Conservation (phyloP, 352 stramenopile species). For the Pythium dissimile region DNA sequence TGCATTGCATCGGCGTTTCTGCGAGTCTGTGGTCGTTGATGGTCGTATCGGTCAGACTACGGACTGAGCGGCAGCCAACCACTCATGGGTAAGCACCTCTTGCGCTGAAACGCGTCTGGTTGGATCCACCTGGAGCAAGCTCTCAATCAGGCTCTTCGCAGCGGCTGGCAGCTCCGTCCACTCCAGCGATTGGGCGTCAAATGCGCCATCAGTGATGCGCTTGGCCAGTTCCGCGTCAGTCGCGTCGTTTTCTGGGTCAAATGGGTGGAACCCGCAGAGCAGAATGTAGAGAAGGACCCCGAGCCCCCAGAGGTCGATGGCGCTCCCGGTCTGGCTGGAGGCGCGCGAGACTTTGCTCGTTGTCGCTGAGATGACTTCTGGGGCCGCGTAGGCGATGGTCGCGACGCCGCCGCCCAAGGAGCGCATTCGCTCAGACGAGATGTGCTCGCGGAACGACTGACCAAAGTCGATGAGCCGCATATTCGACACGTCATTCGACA, state of each 20-base stretch:
- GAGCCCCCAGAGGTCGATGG: conserved; percentile 35
- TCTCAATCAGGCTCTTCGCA: conserved; percentile 24
- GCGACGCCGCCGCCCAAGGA: conserved; percentile 24
- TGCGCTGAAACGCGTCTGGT: conserved; percentile 17
- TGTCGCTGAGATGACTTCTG: conserved; percentile 20
- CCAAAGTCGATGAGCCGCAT: conserved; percentile 65
- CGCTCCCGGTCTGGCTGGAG: conserved; percentile 2
- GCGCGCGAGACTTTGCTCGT: not conserved
- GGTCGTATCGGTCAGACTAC: not conserved
- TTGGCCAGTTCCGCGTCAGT: conserved; percentile 17
- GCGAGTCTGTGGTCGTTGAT: not conserved
- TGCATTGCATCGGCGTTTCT: too few species aligned
- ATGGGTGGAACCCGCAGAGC: conserved; percentile 32
- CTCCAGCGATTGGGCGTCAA: conserved; percentile 16
- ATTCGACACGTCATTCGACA: not conserved
- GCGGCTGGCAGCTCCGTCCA: conserved; percentile 26
- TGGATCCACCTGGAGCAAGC: conserved; percentile 28
- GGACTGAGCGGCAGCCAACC: conserved; percentile 9
- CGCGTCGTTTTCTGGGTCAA: conserved; percentile 26
- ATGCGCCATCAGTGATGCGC: conserved; percentile 22
- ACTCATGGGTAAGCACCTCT: conserved; percentile 25
- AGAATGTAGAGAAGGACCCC: conserved; percentile 34
- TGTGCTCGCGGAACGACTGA: conserved; percentile 44
- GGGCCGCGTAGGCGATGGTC: conserved; percentile 31
- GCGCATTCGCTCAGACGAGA: conserved; percentile 14